These are phyloP conservation scores for Sugiyamaella mastotermitis DNA, from an alignment of 805 yeast genomes.

Conservation along the genomic window DNA sequence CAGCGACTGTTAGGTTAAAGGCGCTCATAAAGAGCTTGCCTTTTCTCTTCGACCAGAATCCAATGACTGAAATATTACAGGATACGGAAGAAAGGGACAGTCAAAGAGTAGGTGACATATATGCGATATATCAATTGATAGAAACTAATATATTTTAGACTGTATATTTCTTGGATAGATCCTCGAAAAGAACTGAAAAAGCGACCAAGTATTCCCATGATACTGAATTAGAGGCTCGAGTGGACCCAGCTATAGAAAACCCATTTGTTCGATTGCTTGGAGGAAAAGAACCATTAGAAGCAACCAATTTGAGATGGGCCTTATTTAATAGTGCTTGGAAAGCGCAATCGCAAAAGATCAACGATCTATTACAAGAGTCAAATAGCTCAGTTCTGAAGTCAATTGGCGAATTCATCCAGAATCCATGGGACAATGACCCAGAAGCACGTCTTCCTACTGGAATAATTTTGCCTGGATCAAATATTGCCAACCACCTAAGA, in stretches of 20 bases:
- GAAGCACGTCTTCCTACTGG: slow-evolving; percentile 23
- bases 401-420: slow-evolving; percentile 12
- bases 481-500: slow-evolving; percentile 30
- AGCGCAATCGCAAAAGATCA: slow-evolving; percentile 28
- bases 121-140: slow-evolving; percentile 7
- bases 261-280: slow-evolving; percentile 41
- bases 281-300: slow-evolving; percentile 38
- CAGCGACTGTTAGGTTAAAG: no score
- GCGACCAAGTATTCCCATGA: slow-evolving; percentile 1
- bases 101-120: slow-evolving; percentile 16
- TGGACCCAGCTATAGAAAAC: no score
- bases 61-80: not conserved
- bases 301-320: slow-evolving; percentile 36
- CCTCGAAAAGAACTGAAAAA: not conserved
- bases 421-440: slow-evolving; percentile 14
- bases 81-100: slow-evolving; percentile 12
- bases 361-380: slow-evolving; percentile 25
- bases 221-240: slow-evolving; percentile 5
- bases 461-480: slow-evolving; percentile 29
- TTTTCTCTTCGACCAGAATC: no score
- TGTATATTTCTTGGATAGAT: slow-evolving; percentile 12
- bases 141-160: slow-evolving; percentile 15
- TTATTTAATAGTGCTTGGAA: slow-evolving; percentile 38
- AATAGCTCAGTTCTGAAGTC: slow-evolving; percentile 16
- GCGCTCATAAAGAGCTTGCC: no score